Evolutionary conservation across 164 flowering plant species (phyloP).

Genomic region (Magnolia kwangsiensis): DNA sequence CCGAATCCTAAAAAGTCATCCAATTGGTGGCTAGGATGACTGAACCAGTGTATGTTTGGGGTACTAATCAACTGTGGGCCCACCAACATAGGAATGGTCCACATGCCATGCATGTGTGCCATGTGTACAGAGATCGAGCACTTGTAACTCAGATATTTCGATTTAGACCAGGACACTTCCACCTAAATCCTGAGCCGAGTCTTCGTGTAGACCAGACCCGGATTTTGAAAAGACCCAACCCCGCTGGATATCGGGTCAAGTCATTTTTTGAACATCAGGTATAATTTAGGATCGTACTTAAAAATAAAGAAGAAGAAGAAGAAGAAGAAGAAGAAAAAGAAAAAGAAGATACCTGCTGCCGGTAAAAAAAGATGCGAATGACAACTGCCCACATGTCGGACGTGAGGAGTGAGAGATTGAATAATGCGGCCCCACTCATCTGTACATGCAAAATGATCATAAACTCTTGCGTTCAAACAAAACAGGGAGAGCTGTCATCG

Average conservation of each 20-base stretch:
- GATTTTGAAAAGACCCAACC: not conserved
- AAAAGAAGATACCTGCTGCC: slow-evolving; percentile 44
- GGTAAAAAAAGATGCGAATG: slow-evolving; percentile 60
- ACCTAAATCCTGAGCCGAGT: too few species aligned
- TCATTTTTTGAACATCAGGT: not conserved
- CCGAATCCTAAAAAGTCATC: too few species aligned
- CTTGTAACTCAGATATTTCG: too few species aligned
- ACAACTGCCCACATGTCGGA: slow-evolving; percentile 85
- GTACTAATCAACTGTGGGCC: too few species aligned
- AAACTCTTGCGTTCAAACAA: not conserved
- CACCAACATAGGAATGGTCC: too few species aligned
- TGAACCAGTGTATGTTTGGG: too few species aligned
- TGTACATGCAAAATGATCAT: slow-evolving; percentile 13
- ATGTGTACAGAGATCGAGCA: too few species aligned
- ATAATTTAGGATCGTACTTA: not conserved
- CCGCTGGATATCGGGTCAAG: not conserved
- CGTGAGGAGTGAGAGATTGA: slow-evolving; percentile 74
- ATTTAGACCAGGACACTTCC: too few species aligned
- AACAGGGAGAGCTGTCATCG: not conserved
- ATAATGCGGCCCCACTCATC: slow-evolving; percentile 66
- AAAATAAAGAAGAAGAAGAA: not conserved
- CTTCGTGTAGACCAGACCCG: not conserved
- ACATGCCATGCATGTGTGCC: too few species aligned
- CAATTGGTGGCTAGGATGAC: too few species aligned
- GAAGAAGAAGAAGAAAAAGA: not conserved